Conservation (phyloP, 2,329 filamentous ascomycete genomes). For the Penicillium crustosum region DNA sequence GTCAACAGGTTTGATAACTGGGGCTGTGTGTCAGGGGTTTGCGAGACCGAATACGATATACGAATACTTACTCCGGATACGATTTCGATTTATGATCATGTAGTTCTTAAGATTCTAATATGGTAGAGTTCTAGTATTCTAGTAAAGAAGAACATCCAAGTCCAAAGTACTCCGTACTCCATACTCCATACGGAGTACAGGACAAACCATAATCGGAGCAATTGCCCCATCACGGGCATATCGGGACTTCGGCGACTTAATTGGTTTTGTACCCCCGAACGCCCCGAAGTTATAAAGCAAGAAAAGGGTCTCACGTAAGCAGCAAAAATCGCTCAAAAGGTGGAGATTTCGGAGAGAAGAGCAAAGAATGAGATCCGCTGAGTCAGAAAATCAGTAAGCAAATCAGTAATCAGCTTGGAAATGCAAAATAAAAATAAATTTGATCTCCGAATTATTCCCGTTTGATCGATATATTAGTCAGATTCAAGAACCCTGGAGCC, state of each 20-base stretch:
- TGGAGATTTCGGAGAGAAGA: neutral
- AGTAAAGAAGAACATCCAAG: too few species aligned
- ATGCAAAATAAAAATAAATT: too few species aligned
- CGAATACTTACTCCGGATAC: neutral
- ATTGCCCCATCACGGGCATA: constrained; percentile 14
- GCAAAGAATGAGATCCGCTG: constrained; percentile 11
- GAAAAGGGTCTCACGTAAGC: constrained; percentile 11
- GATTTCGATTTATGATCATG: too few species aligned
- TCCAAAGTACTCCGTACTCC: too few species aligned
- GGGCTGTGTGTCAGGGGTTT: neutral
- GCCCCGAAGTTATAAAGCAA: neutral
- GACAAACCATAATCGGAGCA: too few species aligned
- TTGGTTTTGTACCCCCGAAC: too few species aligned
- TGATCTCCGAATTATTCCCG: neutral
- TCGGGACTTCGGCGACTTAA: constrained; percentile 25
- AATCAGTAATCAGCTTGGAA: too few species aligned
- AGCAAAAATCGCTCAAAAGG: constrained; percentile 13
- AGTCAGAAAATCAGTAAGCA: constrained; percentile 12
- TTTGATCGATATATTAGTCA: constrained; percentile 10
- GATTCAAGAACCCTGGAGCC: neutral
- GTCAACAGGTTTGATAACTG: neutral
- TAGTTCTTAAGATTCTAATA: too few species aligned
- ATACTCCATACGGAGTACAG: too few species aligned
- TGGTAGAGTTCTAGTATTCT: too few species aligned
- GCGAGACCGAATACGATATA: constrained; percentile 1